Evolutionary conservation across 495 filamentous ascomycete genomes (phyloP), one percentile per base, ranked within the genome.

Genomic region (Lasiosphaeriaceae sp.): DNA sequence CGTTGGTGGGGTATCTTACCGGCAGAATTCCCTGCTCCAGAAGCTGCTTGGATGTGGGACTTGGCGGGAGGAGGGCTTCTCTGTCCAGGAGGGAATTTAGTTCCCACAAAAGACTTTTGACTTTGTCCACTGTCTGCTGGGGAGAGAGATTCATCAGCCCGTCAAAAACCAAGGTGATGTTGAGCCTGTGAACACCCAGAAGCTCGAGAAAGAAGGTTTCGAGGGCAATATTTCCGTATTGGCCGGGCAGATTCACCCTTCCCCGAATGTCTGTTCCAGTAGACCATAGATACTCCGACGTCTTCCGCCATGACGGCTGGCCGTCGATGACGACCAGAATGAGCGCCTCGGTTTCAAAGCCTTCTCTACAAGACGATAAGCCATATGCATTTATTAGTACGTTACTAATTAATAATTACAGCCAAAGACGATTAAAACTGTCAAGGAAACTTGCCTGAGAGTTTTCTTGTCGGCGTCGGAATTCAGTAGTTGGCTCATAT

Each of bases 181-280:
- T 67, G 11, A 73, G 57, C 7, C 39, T 60, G 11, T 50, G 45
- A 4, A 77, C 66, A 9, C 60, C 62, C 11, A 77, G 51, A 6
- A 57, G 23, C 2, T 68, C 55, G 9, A 73, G 56, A 35, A 77
- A 75, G 31, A 77, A 71, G 3, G 53, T 51, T 35, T 66, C 53
- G 11, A 74, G 46, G 24, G 66, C n/a, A n/a, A n/a, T 56, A 9
- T 52, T 47, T 9, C 34, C 47, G 24, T 59, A 59, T 48, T 74
- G 68, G 11, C 52, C 55, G 22, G 59, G 63, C 8, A 77, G 54
- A 31, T 68, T 60, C 3, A 65, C 49, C 58, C 57, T 72, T 5
- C 71, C 46, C 22, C 45, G 45, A 19, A 56, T 45, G 11, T 24
- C 19, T 1, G 24, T 50, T 14, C 29, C 54, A 1, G 29, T 23